phyloP scores from a whole-genome alignment of 2,329 filamentous ascomycete species.

The Calonectria henricotiae region DNA sequence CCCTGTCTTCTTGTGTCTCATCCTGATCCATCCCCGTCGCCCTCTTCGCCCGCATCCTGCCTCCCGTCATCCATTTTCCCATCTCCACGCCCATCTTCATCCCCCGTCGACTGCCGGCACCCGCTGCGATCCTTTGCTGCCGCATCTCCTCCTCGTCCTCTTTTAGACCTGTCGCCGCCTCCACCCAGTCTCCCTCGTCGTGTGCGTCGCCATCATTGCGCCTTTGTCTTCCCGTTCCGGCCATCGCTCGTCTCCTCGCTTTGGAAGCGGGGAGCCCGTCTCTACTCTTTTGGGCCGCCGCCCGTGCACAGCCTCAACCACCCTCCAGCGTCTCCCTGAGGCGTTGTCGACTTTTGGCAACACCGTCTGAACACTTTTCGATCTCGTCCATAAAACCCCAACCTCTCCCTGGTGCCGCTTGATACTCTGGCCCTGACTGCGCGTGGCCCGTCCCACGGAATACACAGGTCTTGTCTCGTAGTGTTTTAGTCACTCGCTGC shows the following conservation, averaged over 20 bases:
- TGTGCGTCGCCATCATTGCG: slow-evolving; percentile 37
- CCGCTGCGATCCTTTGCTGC: slow-evolving; percentile 13
- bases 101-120: slow-evolving; percentile 20
- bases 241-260: slow-evolving; percentile 48
- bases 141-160: slow-evolving; percentile 28
- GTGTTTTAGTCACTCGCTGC: slow-evolving; percentile 52
- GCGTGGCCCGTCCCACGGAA: slow-evolving; percentile 41
- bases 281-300: slow-evolving; percentile 51
- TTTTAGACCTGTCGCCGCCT: slow-evolving; percentile 17
- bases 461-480: slow-evolving; percentile 42
- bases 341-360: slow-evolving; percentile 52
- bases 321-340: slow-evolving; percentile 40
- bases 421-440: slow-evolving; percentile 41
- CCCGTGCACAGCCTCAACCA: slow-evolving; percentile 56
- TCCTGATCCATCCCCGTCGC: slow-evolving; percentile 25
- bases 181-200: slow-evolving; percentile 24
- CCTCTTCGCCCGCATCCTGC: slow-evolving; percentile 29
- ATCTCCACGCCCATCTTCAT: slow-evolving; percentile 19
- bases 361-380: slow-evolving; percentile 43
- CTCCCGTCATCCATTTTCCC: slow-evolving; percentile 33
- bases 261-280: slow-evolving; percentile 54
- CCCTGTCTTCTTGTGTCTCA: slow-evolving; percentile 29
- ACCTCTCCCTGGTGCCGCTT: slow-evolving; percentile 37
- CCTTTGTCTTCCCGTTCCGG: slow-evolving; percentile 50
- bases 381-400: slow-evolving; percentile 39